A percentile compares a stretch with the other conserved stretches of the same genome.
Evolutionary conservation across 129 eudicot species (phyloP).

Genomic region (Flaveria ramosissima): DNA sequence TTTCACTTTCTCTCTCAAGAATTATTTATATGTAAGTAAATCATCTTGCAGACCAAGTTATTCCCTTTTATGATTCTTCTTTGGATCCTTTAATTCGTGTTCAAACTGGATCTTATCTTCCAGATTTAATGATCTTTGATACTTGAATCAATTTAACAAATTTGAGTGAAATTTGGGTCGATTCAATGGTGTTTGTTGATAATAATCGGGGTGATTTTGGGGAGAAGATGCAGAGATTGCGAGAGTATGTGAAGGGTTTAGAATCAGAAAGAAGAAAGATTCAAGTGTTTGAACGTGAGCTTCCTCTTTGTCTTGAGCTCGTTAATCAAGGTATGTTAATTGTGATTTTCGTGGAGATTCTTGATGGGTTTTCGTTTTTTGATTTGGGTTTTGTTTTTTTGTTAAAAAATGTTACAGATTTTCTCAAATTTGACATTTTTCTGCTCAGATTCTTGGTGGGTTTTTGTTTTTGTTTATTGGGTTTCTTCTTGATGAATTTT

Average conservation of each 20-base stretch:
- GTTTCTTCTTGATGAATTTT: background rate
- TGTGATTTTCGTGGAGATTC: background rate
- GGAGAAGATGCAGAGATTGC: slow-evolving; percentile 62
- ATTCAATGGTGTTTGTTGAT: slow-evolving; percentile 35
- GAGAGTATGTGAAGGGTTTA: slow-evolving; percentile 58
- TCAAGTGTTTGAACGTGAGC: slow-evolving; percentile 81
- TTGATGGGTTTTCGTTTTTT: slow-evolving; percentile 11
- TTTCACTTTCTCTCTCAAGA: slow-evolving; percentile 26
- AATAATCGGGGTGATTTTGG: slow-evolving; percentile 30
- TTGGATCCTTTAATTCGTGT: slow-evolving; percentile 73
- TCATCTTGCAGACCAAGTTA: slow-evolving; percentile 57
- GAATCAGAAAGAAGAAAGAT: slow-evolving; percentile 79
- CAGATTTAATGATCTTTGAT: slow-evolving; percentile 35
- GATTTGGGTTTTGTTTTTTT: background rate
- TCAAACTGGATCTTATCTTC: slow-evolving; percentile 45
- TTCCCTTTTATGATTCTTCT: slow-evolving; percentile 62
- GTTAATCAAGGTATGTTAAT: slow-evolving; percentile 67
- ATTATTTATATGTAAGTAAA: slow-evolving; percentile 16
- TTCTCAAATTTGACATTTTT: too few relatives aligned
- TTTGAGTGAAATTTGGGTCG: background rate
- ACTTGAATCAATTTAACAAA: background rate
- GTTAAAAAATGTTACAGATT: background rate
- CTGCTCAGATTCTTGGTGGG: too few relatives aligned
- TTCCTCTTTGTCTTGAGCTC: slow-evolving; percentile 84
- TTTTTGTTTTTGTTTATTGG: background rate